These are phyloP conservation scores for Saccharomyces hybrid DNA, from an alignment of 1,139 yeast genomes.

Conservation along the genomic window DNA sequence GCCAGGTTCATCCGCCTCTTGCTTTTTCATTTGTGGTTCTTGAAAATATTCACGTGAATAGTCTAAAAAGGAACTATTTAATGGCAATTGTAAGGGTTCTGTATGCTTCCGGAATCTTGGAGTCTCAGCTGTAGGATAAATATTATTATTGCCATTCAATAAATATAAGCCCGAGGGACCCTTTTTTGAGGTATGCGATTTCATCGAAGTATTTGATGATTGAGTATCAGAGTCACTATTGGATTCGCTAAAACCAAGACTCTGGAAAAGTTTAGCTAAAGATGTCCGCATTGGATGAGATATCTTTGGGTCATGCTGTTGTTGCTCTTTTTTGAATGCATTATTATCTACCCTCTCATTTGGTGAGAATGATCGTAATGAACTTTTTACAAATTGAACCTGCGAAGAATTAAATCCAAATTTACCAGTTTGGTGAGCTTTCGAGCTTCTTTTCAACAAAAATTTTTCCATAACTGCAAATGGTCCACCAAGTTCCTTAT, in stretches of 20 bases:
- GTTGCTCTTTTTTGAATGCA: not conserved
- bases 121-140: slow-evolving; percentile 34
- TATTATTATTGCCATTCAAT: slow-evolving; percentile 40
- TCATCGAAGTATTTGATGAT: not conserved
- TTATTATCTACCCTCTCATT: not conserved
- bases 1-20: slow-evolving; percentile 89
- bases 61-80: slow-evolving; percentile 71
- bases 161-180: slow-evolving; percentile 16
- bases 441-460: slow-evolving; percentile 41
- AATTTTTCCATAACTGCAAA: slow-evolving; percentile 61
- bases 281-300: slow-evolving; percentile 4
- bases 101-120: slow-evolving; percentile 36
- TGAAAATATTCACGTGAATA: slow-evolving; percentile 91
- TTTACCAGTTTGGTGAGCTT: slow-evolving; percentile 7
- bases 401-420: slow-evolving; percentile 13
- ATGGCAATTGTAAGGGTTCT: slow-evolving; percentile 38
- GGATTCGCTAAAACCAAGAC: slow-evolving; percentile 18
- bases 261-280: slow-evolving; percentile 19
- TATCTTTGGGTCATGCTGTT: not conserved
- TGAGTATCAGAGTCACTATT: slow-evolving; percentile 8
- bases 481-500: slow-evolving; percentile 55
- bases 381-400: slow-evolving; percentile 13
- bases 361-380: slow-evolving; percentile 8
- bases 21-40: slow-evolving; percentile 88
- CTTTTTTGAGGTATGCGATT: not conserved